These are phyloP conservation scores for Lumnitzera racemosa DNA, from an alignment of 345 rosid species.

Conservation along the genomic window DNA sequence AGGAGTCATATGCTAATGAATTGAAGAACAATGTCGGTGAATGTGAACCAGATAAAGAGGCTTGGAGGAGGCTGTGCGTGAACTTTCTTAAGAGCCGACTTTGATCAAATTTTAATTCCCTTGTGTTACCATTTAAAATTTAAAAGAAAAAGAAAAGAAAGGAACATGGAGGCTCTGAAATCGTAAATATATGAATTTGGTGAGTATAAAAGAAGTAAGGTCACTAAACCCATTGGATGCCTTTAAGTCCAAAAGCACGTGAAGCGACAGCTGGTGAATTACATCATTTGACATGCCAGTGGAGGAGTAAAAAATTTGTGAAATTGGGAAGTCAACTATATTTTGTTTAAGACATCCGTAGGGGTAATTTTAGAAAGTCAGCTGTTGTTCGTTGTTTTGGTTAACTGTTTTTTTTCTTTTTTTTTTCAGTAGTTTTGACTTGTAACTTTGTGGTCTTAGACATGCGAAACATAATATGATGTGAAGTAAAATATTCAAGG, in stretches of 20 bases:
- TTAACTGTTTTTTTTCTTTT: too few relatives aligned
- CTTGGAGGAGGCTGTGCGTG: constrained; percentile 47
- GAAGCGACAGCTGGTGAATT: neutral
- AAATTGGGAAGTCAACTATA: too few relatives aligned
- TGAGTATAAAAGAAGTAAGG: neutral
- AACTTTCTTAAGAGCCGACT: constrained; percentile 48
- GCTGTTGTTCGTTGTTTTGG: too few relatives aligned
- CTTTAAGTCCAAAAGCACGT: neutral
- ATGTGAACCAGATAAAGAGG: constrained; percentile 40
- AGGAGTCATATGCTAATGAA: constrained; percentile 41
- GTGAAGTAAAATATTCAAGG: too few relatives aligned
- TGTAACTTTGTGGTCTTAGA: too few relatives aligned
- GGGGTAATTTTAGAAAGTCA: too few relatives aligned
- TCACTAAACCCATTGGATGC: too few relatives aligned
- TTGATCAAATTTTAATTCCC: constrained; percentile 5
- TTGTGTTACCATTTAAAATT: neutral
- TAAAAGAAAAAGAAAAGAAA: neutral
- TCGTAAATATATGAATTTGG: neutral
- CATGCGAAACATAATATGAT: too few relatives aligned
- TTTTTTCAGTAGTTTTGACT: too few relatives aligned
- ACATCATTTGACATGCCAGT: too few relatives aligned
- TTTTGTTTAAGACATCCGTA: too few relatives aligned
- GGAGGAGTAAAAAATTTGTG: too few relatives aligned
- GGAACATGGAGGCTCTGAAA: neutral
- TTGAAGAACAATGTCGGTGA: constrained; percentile 31